A percentile compares a stretch with the other conserved stretches of the same genome.
phyloP scores from a whole-genome alignment of 2,329 filamentous ascomycete genomes.

The Fusarium chaquense region DNA sequence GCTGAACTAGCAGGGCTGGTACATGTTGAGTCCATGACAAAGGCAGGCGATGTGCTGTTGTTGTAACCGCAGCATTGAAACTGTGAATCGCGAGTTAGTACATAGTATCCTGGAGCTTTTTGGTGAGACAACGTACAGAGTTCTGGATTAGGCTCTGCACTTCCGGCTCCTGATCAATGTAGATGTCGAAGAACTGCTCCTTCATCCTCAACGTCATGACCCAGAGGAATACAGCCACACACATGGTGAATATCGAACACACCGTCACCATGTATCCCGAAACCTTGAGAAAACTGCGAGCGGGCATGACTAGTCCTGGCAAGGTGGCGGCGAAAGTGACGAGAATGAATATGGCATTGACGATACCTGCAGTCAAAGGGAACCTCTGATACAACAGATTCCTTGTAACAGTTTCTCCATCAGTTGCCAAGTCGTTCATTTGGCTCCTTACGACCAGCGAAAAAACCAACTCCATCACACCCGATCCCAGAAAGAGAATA shows the following conservation, averaged over 20 bases:
- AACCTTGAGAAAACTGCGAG: conserved; percentile 76
- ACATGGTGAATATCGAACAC: conserved; percentile 72
- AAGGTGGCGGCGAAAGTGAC: conserved; percentile 76
- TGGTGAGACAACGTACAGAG: conserved; percentile 63
- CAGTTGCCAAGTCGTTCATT: conserved; percentile 56
- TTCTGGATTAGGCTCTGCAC: conserved; percentile 78
- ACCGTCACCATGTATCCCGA: conserved; percentile 74
- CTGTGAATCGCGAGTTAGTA: conserved; percentile 54
- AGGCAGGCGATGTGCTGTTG: conserved; percentile 78
- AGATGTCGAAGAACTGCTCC: conserved; percentile 70
- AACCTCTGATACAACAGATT: conserved; percentile 66
- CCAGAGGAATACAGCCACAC: conserved; percentile 77
- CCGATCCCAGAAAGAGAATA: conserved; percentile 64
- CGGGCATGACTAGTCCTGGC: conserved; percentile 76
- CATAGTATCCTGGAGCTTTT: neutral
- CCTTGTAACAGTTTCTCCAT: conserved; percentile 63
- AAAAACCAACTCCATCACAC: conserved; percentile 67
- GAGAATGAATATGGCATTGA: conserved; percentile 79
- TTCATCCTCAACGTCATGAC: conserved; percentile 78
- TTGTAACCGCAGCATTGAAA: conserved; percentile 85
- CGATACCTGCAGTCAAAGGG: conserved; percentile 74
- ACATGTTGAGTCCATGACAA: conserved; percentile 76
- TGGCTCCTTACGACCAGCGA: conserved; percentile 64
- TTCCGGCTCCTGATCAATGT: conserved; percentile 65
- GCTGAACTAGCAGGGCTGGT: conserved; percentile 77